Base-by-base conservation (phyloP, 2,329 filamentous ascomycete species). In the Hypoxylon sp. region DNA sequence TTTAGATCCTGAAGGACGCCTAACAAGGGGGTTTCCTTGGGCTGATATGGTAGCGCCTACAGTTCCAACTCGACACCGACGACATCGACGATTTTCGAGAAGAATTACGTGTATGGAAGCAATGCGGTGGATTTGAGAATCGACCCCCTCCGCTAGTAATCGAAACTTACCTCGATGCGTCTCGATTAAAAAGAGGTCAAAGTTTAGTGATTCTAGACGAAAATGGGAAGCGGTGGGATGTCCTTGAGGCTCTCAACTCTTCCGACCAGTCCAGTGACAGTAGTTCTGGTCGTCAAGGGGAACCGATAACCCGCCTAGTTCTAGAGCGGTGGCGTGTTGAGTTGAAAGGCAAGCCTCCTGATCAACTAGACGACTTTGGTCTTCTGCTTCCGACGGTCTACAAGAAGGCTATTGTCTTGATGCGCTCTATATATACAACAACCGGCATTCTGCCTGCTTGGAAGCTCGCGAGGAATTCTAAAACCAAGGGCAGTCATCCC, bases 11-110 rank as follows among this genome's bases (percentile, higher is more conserved):
- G 14, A 30, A 36, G 30, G n/a, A 22, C 5, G 18, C 40, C 3
- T 58, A 33, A 16, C 24, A 36, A 16, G 26, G n/a, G 53, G 16
- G 4, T n/a, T 51, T n/a, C 28, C 45, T 36, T 22, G 20, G 48
- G 45, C 68, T 71, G 36, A 73, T 33, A 33, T 38, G 28, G 2
- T 42, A 8, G n/a, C 14, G 26, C 55, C 30, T 51, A 46, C 74
- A 98, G 96, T 99, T 97, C 80, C 96, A 97, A 82, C 89, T 97
- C 71, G 91, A 97, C 71, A 90, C 97, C 45, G 92, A 97, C 72
- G 96, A 99, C 73, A 95, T 95, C 68, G 93, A 97, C 75, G 89
- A 92, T 65, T 93, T 97, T 75, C 85, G 87, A 73, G 91, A 96
- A 70, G 91, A 96, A 69, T 85, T 98, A 67, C 85, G 86, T 72